phyloP scores from a whole-genome alignment of 345 rosid species.

The Psidium friedrichsthalianum region DNA sequence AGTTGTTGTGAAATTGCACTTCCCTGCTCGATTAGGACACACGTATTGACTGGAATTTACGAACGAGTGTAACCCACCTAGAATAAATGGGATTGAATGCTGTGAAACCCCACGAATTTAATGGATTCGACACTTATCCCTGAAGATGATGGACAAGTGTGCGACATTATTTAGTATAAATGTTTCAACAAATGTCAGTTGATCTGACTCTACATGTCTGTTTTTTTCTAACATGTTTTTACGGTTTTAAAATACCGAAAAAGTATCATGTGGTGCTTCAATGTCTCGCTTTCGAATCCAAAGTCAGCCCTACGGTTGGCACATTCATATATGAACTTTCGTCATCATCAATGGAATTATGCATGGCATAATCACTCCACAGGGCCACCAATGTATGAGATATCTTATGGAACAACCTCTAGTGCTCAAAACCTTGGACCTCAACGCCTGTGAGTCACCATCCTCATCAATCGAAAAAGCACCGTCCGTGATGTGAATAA shows the following conservation, averaged over 20 bases:
- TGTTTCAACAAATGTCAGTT: neutral
- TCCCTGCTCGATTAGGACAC: neutral
- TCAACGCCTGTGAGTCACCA: too few relatives aligned
- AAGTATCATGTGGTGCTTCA: too few relatives aligned
- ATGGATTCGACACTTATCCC: neutral
- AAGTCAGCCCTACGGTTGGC: too few relatives aligned
- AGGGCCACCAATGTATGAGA: too few relatives aligned
- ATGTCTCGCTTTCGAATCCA: too few relatives aligned
- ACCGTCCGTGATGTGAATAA: too few relatives aligned
- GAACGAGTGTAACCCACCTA: neutral
- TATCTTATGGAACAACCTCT: too few relatives aligned
- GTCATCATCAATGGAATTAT: too few relatives aligned
- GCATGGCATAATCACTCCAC: too few relatives aligned
- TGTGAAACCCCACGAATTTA: neutral
- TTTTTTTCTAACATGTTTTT: neutral
- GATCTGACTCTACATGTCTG: fast-evolving
- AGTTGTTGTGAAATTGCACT: neutral
- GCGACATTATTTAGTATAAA: neutral
- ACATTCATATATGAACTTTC: too few relatives aligned
- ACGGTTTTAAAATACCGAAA: neutral
- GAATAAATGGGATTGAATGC: neutral
- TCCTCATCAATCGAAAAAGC: too few relatives aligned
- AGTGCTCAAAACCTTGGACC: too few relatives aligned
- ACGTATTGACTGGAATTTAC: neutral
- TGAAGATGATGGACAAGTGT: neutral